Base-by-base conservation (phyloP, 2,329 filamentous ascomycete genomes). In the Ceratocystis albifundus region DNA sequence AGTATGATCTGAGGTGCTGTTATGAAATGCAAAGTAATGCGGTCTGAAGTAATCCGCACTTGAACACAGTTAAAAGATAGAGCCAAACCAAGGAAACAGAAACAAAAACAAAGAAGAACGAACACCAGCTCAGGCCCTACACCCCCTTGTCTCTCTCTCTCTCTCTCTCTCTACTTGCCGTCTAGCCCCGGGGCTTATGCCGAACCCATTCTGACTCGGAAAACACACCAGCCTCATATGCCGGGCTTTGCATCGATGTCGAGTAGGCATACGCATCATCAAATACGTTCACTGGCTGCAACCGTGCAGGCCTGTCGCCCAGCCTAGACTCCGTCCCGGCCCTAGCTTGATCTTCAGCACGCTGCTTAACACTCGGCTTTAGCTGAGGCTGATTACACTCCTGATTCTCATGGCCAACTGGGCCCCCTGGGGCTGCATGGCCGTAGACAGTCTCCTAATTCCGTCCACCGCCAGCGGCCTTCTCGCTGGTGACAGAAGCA, bases 201-300 rank as follows among this genome's bases (percentile, higher is more conserved):
- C 22, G 28, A n/a, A 62, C 46, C 64, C 66, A 46, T 57, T 64
- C 53, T 10, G 64, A 25, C 6, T 63, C 36, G 28, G 68, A 65
- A 63, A 62, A 68, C 46, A 45, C 59, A 63, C 66, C 63, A 8
- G 28, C 55, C 4, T 69, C 64, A 32, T 66, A 62, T n/a, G 50
- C 57, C 32, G 68, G 68, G 46, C 66, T 69, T 17, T 67, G 59
- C 25, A 69, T 17, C 55, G 64, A 68, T 20, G 63, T 68, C n/a
- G 66, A 66, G 62, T 64, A 67, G 12, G 32, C 66, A 41, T 45
- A 55, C 41, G 64, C 59, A 25, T 68, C 66, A 44, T 50, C 59
- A 12, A 63, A 65, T 10, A 68, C 46, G 22, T 66, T 67, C 3
- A 64, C 22, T 22, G 41, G 20, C 41, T 30, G 36, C 25, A 28